Evolutionary conservation across 2,329 filamentous ascomycete species (phyloP).

Genomic region (Botryotinia narcissicola): DNA sequence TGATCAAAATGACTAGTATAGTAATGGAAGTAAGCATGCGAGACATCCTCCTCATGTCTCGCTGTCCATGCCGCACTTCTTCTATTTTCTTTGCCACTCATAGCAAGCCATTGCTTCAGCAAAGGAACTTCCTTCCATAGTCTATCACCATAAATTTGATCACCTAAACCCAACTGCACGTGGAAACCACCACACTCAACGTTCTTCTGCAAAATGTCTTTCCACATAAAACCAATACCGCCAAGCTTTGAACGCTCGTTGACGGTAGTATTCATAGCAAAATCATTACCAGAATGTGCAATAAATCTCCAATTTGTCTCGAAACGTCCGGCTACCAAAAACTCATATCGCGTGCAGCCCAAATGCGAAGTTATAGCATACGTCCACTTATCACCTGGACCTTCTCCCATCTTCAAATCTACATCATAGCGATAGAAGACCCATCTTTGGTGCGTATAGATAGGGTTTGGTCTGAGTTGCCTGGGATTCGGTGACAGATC

Average conservation of each 20-base stretch:
- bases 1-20: conserved; percentile 99
- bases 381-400: conserved; percentile 82
- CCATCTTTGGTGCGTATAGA: conserved; percentile 90
- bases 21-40: conserved; percentile 97
- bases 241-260: conserved; percentile 83
- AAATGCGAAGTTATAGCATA: conserved; percentile 97
- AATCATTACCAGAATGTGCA: conserved; percentile 94
- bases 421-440: conserved; percentile 94
- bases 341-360: conserved; percentile 97
- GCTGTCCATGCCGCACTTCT: conserved; percentile 91
- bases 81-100: conserved; percentile 88
- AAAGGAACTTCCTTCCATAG: conserved; percentile 95
- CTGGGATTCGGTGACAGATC: conserved; percentile 91
- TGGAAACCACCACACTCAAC: conserved; percentile 95
- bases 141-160: conserved; percentile 93
- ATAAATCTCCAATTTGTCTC: conserved; percentile 96
- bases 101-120: conserved; percentile 91
- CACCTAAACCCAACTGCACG: conserved; percentile 84
- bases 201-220: conserved; percentile 96
- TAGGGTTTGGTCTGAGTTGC: conserved; percentile 77
- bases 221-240: conserved; percentile 96
- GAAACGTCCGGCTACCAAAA: conserved; percentile 84
- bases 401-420: conserved; percentile 85
- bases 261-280: conserved; percentile 80
- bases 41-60: conserved; percentile 90